phyloP scores from a whole-genome alignment of 805 yeast genomes.

The Cyberlindnera nakhonratchasimensis region DNA sequence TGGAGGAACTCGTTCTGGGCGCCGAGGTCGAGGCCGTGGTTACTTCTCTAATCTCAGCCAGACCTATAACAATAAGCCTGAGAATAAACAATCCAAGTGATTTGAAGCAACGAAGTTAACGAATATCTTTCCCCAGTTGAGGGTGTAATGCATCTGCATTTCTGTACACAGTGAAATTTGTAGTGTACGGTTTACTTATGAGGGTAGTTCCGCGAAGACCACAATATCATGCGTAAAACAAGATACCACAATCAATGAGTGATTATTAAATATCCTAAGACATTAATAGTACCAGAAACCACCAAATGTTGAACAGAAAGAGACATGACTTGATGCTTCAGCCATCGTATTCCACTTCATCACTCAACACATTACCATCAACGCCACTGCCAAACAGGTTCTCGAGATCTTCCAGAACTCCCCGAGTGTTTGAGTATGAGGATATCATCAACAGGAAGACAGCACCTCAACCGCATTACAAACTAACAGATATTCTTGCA shows the following conservation, averaged over 20 bases:
- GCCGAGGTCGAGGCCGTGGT: slow-evolving; percentile 12
- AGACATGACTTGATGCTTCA: slow-evolving; percentile 4
- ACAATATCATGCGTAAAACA: background rate
- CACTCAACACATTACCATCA: slow-evolving; percentile 5
- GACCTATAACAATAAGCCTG: slow-evolving; percentile 8
- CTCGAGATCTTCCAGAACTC: background rate
- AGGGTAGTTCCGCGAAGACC: background rate
- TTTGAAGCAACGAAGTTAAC: slow-evolving; percentile 5
- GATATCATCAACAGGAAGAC: slow-evolving; percentile 17
- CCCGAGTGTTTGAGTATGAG: slow-evolving; percentile 19
- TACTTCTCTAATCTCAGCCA: slow-evolving; percentile 7
- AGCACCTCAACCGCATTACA: slow-evolving; percentile 17
- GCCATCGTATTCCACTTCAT: slow-evolving; percentile 9
- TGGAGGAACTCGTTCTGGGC: slow-evolving; percentile 9
- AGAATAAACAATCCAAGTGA: slow-evolving; percentile 1
- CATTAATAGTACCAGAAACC: background rate
- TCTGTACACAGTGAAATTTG: background rate
- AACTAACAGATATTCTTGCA: slow-evolving; percentile 51
- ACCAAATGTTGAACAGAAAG: background rate
- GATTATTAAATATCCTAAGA: background rate
- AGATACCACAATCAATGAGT: background rate
- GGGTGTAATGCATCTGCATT: slow-evolving; percentile 1
- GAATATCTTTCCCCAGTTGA: background rate
- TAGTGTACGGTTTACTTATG: no score
- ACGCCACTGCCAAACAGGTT: slow-evolving; percentile 1